Evolutionary conservation across 257 asterid genomes (phyloP), one percentile per base, ranked within the genome.

Genomic region (Echites panduratus): DNA sequence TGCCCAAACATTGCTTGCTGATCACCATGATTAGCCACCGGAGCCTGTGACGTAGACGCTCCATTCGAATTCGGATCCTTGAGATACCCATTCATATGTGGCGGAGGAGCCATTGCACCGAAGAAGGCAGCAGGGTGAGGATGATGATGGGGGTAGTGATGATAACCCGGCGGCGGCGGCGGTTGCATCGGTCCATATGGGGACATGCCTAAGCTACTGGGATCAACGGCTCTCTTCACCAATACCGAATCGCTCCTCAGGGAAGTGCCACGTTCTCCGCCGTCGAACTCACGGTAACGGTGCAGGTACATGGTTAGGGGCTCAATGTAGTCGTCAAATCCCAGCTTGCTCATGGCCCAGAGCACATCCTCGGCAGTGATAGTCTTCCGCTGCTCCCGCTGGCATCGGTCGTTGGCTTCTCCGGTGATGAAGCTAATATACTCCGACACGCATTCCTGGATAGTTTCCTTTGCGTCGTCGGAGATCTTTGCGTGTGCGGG

Each of bases 341-440:
- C 97, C 16, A 93, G 93, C 80, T 90, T 91, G 88, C 96, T 89
- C 98, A 93, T 93, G 10, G 97, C 96, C 99, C 99, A 94, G 11
- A 91, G 84, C 32, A 93, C 87, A 66, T 93, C 98, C 82, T 93
- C 97, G 0, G 97, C 96, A 0, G 97, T 93, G 79, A 93, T 88
- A 29, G 99, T 95, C 88, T 91, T 95, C 41, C 99, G 84, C 82
- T 91, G 97, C 91, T 93, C 98, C 5, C 87, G 83, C 71, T 91
- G 97, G 89, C 97, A 91, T 0, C 96, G 87, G 32, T 90, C 99
- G 20, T 95, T 95, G 70, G 99, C 99, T 71, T 95, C 99, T 19
- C 98, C 86, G 0, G 99, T 95, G 79, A 91, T 83, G 87, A 95
- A 95, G 81, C 98, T 90, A 79, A 90, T 95, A 87, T 81, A 91